Evolutionary conservation across 768 basidiomycete genomes (phyloP).

Genomic region (Boletus edulis): DNA sequence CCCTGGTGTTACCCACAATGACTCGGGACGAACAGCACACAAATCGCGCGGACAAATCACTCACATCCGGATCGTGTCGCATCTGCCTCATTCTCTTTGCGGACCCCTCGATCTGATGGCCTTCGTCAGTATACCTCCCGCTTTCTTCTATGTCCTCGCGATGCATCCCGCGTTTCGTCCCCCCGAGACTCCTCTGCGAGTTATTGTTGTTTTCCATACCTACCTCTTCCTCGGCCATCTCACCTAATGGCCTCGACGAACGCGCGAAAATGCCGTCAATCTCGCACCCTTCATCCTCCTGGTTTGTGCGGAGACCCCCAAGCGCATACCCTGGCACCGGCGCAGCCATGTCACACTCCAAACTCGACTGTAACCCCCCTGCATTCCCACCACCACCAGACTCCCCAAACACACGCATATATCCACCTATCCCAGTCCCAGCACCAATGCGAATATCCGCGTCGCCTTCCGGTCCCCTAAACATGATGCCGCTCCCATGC

Average conservation of each 20-base stretch:
- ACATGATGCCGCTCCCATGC: background rate
- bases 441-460: background rate
- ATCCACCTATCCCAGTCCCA: conserved; percentile 13
- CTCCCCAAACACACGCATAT: conserved; percentile 24
- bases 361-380: background rate
- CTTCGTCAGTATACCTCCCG: conserved; percentile 3
- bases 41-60: background rate
- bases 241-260: conserved; percentile 8
- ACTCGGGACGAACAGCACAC: background rate
- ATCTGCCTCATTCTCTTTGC: conserved; percentile 16
- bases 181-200: background rate
- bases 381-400: background rate
- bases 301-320: background rate
- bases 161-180: conserved; percentile 14
- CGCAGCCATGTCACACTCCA: conserved; percentile 12
- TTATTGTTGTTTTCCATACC: conserved; percentile 3
- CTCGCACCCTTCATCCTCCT: background rate
- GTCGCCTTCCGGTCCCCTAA: conserved; percentile 6
- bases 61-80: conserved; percentile 19
- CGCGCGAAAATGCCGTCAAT: conserved; percentile 4
- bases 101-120: conserved; percentile 1
- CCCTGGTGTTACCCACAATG: conserved; percentile 7
- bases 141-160: conserved; percentile 12
- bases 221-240: conserved; percentile 6
- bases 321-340: conserved; percentile 21